Evolutionary conservation across 495 filamentous ascomycete species (phyloP).

Genomic region (Aspergillus bertholletiae): DNA sequence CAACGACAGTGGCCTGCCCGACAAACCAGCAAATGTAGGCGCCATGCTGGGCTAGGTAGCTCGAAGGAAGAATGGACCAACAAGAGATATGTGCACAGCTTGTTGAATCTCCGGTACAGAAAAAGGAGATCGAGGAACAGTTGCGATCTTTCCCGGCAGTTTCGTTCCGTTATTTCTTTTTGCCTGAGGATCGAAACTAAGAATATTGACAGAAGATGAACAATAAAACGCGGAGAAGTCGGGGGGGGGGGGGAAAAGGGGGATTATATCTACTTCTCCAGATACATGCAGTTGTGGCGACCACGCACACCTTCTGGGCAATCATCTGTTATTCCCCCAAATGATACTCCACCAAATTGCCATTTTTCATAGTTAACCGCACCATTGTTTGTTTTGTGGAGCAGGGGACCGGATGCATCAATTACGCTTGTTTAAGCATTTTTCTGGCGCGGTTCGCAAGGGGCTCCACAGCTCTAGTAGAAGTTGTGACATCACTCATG

Average conservation of each 20-base stretch:
- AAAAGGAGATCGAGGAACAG: not conserved
- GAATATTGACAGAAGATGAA: constrained; percentile 1
- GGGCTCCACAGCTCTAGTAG: constrained; percentile 1
- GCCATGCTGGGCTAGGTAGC: constrained; percentile 20
- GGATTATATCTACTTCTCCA: constrained; percentile 22
- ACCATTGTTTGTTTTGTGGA: constrained; percentile 16
- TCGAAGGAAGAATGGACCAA: not conserved
- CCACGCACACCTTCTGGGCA: constrained; percentile 7
- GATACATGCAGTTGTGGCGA: not conserved
- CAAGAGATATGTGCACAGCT: not conserved
- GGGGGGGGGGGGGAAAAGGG: constrained; percentile 17
- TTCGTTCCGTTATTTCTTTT: not conserved
- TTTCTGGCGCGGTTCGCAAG: constrained; percentile 6
- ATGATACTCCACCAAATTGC: constrained; percentile 9
- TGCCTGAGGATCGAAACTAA: not conserved
- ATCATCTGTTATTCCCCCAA: constrained; percentile 7
- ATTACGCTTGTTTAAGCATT: constrained; percentile 33
- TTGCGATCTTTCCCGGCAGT: constrained; percentile 1
- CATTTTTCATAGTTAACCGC: constrained; percentile 13
- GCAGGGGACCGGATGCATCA: constrained; percentile 27
- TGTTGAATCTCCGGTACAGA: too few species aligned
- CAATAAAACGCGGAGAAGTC: constrained; percentile 13
- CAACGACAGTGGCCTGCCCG: constrained; percentile 59
- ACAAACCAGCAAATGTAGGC: constrained; percentile 57
- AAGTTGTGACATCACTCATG: constrained; percentile 11